phyloP scores from a whole-genome alignment of 2,329 filamentous ascomycete species.

The Talaromyces albobiverticillius region DNA sequence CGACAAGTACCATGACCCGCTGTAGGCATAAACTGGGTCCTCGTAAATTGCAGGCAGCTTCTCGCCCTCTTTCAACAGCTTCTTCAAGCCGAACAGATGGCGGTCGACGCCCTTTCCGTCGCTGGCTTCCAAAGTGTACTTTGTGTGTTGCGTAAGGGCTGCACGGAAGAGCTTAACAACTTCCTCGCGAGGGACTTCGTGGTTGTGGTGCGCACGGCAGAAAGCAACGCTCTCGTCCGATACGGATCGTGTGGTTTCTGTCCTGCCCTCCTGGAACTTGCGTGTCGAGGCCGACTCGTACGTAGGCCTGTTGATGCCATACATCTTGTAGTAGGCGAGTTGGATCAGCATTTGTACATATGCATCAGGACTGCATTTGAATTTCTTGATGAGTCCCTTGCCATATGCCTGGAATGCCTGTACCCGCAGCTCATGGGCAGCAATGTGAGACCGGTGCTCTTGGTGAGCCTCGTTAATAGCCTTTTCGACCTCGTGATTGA shows the following conservation, averaged over 20 bases:
- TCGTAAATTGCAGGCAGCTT: slow-evolving; percentile 78
- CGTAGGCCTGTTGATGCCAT: slow-evolving; percentile 93
- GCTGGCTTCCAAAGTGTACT: slow-evolving; percentile 85
- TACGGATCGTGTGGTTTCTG: slow-evolving; percentile 90
- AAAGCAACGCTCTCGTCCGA: slow-evolving; percentile 89
- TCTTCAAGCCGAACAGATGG: slow-evolving; percentile 96
- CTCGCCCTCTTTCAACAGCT: slow-evolving; percentile 76
- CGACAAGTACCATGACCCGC: slow-evolving; percentile 82
- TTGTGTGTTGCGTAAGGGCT: slow-evolving; percentile 76
- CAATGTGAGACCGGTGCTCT: slow-evolving; percentile 80
- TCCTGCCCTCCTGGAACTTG: slow-evolving; percentile 93
- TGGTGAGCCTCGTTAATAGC: slow-evolving; percentile 75
- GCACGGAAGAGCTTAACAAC: slow-evolving; percentile 74
- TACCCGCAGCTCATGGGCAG: slow-evolving; percentile 83
- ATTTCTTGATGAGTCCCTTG: slow-evolving; percentile 98
- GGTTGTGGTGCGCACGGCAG: slow-evolving; percentile 80
- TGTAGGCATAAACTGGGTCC: slow-evolving; percentile 83
- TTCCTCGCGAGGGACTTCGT: slow-evolving; percentile 59
- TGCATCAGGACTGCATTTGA: slow-evolving; percentile 95
- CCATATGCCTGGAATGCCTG: slow-evolving; percentile 97
- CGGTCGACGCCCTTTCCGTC: slow-evolving; percentile 94
- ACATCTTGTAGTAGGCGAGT: slow-evolving; percentile 98
- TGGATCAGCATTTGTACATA: slow-evolving; percentile 99
- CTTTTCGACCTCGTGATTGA: slow-evolving; percentile 68
- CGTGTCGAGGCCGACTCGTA: slow-evolving; percentile 96